Base-by-base conservation (phyloP, 2,329 filamentous ascomycete species). In the Pezicula carpinea region DNA sequence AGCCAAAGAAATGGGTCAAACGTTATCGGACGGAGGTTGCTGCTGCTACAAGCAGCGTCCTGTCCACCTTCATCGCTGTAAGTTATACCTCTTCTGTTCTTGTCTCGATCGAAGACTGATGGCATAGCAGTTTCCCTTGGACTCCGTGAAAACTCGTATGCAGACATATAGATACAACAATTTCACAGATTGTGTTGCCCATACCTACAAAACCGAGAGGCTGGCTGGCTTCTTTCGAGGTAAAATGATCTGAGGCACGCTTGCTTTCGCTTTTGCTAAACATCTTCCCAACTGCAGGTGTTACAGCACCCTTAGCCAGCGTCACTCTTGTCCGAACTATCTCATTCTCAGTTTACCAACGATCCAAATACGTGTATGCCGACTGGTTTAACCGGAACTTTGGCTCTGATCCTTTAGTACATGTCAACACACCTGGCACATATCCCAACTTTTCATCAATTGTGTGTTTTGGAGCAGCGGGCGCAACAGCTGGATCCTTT, bases 71-170 rank as follows among this genome's bases (percentile, higher is more conserved):
- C 62, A 75, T 79, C 55, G 85, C 88, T n/a, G 75, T 79, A 61
- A 59, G 72, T 7, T 35, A 15, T 19, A 21, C 33, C 45, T 42
- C 18, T 21, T 43, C 23, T 44, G 14, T 42, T 26, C 11, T 14
- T 44, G 18, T 26, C 11, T 18, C 32, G 26, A 31, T 10, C n/a
- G 11, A 14, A 23, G 22, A n/a, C 11, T 48, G 45, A 52, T 57
- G 23, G 54, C 51, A 15, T 44, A 39, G 44, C 38, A 66, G 63
- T 95, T 92, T 63, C 89, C 89, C 18, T 79, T 95, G 57, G 89
- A 95, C 66, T 92, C 89, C 59, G 85, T 92, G 64, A 95, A 95
- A 74, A 91, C 87, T 47, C 86, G 89, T 61, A 89, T 93, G 82
- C 89, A 95, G 72, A 87, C 86, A 55, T 92, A 93, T 68, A 82